Evolutionary conservation across 1,139 yeast species (phyloP), one percentile per base, ranked within the genome.

Genomic region (Kazachstania sp.): DNA sequence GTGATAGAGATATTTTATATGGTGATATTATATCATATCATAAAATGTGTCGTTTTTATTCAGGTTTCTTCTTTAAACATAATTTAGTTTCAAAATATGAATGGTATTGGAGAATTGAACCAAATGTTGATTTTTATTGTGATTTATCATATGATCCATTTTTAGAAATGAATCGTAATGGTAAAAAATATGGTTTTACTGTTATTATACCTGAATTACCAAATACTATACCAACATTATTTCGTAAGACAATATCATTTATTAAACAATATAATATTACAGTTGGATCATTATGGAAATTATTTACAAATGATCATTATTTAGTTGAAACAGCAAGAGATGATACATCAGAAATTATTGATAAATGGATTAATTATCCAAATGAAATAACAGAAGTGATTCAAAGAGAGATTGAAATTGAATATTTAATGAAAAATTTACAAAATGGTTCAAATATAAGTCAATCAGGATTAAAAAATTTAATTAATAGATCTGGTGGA

Each of bases 71-170:
- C 61, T 86, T 78, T 69, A 76, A 79, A 52, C 95, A 83, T 64
- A 83, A 83, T 3, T 64, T 84, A 51, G 80, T 90, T 43, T 71
- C 63, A 47, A 72, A 78, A 48, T 74, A 79, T 51, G 87, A 86
- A 51, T 88, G 95, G 94, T 88, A 87, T 68, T 88, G 97, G 96
- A 73, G 97, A 46, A 87, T 90, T 9, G 97, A 90, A 64, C 97
- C 97, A 1, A 83, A 84, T 54, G 92, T 90, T 41, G 83, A 86
- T 53, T 88, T 86, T 63, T 87, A 74, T 61, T 90, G 97, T 67
- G 97, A 88, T 64, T 68, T 87, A 44, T 83, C 95, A 0, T 87
- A 88, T 66, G 97, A 90, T 66, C 95, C 96, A 18, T 90, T 90
- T 61, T 58, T 75, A 26, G 88, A 83, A 58, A 86, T 90, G 97